Evolutionary conservation across 164 flowering plant genomes (phyloP), one percentile per base, ranked within the genome.

Genomic region (Houttuynia cordata): DNA sequence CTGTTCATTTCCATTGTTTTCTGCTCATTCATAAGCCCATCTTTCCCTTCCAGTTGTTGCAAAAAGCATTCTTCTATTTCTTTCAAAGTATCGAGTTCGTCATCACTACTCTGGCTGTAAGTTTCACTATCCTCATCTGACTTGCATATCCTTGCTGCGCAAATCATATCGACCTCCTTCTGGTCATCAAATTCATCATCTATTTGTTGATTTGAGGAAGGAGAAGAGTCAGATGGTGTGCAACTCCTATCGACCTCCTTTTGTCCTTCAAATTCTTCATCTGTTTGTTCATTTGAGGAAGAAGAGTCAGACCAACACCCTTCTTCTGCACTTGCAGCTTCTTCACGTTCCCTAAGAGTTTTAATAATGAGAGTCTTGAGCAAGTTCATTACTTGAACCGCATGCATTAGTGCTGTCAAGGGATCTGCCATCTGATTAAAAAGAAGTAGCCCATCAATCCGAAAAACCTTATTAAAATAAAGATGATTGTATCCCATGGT

Each of bases 381-480:
- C 70, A 93, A 75, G 77, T 93, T 93, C 97, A 93, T 93, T 25
- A 93, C 96, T 93, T 93, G 97, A 64, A 90, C 95, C 53, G 97
- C 99, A 58, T 90, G 97, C 97, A 93, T 93, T 40, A 93, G 73
- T 21, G 99, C 99, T 47, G 96, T 93, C 67, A 93, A 76, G 51
- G 99, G 99, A 82, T 93, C 99, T 53, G 99, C 80, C 99, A 93
- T 88, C 97, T 93, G 76, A 19, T 13, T 20, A 7, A 17, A 40
- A 52, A 21, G 8, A 23, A 23, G 22, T 24, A 20, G 8, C 15
- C 65, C 37, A n/a, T 23, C 24, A 21, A 19, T 10, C 23, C 47
- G 14, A 24, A 58, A 19, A n/a, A 52, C 21, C 5, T 17, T 3
- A n/a, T 8, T n/a, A 17, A 9, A 17, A 52, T 8, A 52, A 8